A percentile compares a stretch with the other conserved stretches of the same genome.
Evolutionary conservation across 495 filamentous ascomycete genomes (phyloP).

Genomic region (Hypoxylon crocopeplum): DNA sequence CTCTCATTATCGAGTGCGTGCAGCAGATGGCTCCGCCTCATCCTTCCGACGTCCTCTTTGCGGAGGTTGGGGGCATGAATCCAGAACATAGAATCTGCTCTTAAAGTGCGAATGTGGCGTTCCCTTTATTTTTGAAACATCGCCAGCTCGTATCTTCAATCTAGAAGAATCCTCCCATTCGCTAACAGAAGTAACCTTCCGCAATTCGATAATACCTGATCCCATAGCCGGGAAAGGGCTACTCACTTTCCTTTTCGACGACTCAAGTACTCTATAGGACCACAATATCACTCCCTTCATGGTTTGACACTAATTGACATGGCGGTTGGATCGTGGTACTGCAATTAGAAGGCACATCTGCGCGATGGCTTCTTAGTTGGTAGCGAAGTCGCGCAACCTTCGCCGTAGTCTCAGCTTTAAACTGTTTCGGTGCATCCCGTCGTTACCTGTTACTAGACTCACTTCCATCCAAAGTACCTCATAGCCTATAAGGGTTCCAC

Average conservation of each 20-base stretch:
- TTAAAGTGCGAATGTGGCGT: neutral
- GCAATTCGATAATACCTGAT: conserved; percentile 4
- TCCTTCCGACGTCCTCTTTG: conserved; percentile 17
- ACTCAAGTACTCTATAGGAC: too few species aligned
- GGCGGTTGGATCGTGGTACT: too few species aligned
- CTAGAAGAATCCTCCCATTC: conserved; percentile 9
- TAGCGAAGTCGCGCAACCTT: too few species aligned
- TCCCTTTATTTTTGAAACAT: conserved; percentile 22
- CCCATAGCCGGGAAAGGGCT: neutral
- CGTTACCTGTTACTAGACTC: too few species aligned
- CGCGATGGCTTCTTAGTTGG: too few species aligned
- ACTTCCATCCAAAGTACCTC: too few species aligned
- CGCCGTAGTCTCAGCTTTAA: too few species aligned
- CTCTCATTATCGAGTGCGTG: neutral
- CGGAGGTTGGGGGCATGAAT: conserved; percentile 3
- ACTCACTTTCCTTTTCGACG: neutral
- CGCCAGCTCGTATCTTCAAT: conserved; percentile 8
- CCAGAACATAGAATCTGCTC: conserved; percentile 1
- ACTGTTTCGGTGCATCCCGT: too few species aligned
- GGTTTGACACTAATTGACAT: too few species aligned
- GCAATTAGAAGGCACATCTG: too few species aligned
- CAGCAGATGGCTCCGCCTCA: conserved; percentile 22
- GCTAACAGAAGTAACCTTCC: conserved; percentile 14
- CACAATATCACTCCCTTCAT: too few species aligned
- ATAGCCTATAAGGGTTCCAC: too few species aligned